phyloP scores from a whole-genome alignment of 2,329 filamentous ascomycete species.

The Cercospora sp. region DNA sequence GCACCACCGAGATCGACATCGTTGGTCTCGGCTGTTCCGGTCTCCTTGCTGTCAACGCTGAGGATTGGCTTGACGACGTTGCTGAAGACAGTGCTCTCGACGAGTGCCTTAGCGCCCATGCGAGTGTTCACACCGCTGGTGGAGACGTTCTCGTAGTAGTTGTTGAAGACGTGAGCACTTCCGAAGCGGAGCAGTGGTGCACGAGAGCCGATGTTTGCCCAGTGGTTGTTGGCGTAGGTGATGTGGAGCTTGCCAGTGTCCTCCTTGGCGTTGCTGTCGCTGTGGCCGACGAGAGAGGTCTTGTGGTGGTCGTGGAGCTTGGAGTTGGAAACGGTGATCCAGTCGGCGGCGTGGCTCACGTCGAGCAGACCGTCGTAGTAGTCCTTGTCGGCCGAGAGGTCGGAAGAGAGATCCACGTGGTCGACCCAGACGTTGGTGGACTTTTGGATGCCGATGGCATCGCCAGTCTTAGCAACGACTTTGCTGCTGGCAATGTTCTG shows the following conservation, averaged over 20 bases:
- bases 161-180: conserved; percentile 63
- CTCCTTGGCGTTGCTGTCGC: conserved; percentile 57
- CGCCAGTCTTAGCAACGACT: conserved; percentile 50
- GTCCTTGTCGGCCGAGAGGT: conserved; percentile 62
- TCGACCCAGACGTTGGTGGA: conserved; percentile 63
- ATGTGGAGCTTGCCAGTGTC: conserved; percentile 64
- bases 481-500: conserved; percentile 57
- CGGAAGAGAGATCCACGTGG: conserved; percentile 64
- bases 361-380: conserved; percentile 69
- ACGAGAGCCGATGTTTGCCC: conserved; percentile 64
- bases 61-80: conserved; percentile 40
- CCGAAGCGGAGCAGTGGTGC: conserved; percentile 65
- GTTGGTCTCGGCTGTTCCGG: conserved; percentile 41
- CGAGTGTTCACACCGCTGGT: conserved; percentile 44
- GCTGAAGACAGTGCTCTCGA: conserved; percentile 45
- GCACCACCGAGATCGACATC: conserved; percentile 45
- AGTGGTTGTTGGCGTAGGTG: conserved; percentile 68
- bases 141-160: conserved; percentile 46
- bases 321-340: conserved; percentile 53
- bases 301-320: conserved; percentile 63
- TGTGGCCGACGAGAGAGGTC: conserved; percentile 61
- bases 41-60: conserved; percentile 35
- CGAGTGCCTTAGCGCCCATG: conserved; percentile 45
- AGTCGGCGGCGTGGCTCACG: conserved; percentile 64
- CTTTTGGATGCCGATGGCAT: conserved; percentile 54